phyloP scores from a whole-genome alignment of 805 yeast species.

The Phaffomyces antillensis region DNA sequence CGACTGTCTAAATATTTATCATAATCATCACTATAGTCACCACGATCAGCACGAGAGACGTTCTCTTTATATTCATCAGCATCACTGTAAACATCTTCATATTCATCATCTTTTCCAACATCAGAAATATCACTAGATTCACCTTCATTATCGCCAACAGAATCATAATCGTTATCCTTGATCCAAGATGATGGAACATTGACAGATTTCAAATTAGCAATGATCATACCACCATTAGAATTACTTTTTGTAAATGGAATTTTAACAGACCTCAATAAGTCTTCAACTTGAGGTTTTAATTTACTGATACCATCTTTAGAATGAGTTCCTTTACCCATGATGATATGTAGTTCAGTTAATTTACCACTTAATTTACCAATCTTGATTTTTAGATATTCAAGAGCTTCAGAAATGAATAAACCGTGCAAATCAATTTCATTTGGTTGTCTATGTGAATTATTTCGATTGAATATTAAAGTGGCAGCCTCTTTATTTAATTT shows the following conservation, averaged over 20 bases:
- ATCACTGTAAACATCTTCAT: background rate
- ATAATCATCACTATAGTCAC: background rate
- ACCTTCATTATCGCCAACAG: background rate
- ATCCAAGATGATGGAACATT: slow-evolving; percentile 34
- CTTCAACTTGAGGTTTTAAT: slow-evolving; percentile 81
- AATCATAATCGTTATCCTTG: background rate
- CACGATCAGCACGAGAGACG: too few species aligned
- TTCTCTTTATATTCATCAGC: background rate
- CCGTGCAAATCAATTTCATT: slow-evolving; percentile 94
- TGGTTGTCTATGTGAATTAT: slow-evolving; percentile 72
- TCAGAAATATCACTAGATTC: background rate
- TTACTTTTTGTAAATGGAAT: slow-evolving; percentile 56
- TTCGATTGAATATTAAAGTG: slow-evolving; percentile 75
- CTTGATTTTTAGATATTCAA: slow-evolving; percentile 63
- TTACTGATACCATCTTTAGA: slow-evolving; percentile 77
- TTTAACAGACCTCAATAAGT: slow-evolving; percentile 58
- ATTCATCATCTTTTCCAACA: background rate
- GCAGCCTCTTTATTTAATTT: slow-evolving; percentile 74
- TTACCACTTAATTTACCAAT: slow-evolving; percentile 58
- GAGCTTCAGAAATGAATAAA: slow-evolving; percentile 80
- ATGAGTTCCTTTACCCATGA: slow-evolving; percentile 90
- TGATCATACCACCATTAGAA: slow-evolving; percentile 73
- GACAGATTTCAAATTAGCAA: slow-evolving; percentile 51
- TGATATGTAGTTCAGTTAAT: slow-evolving; percentile 53
- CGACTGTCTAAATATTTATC: background rate